Base-by-base conservation (phyloP, 768 basidiomycete species). In the Boletus eberwhitei region DNA sequence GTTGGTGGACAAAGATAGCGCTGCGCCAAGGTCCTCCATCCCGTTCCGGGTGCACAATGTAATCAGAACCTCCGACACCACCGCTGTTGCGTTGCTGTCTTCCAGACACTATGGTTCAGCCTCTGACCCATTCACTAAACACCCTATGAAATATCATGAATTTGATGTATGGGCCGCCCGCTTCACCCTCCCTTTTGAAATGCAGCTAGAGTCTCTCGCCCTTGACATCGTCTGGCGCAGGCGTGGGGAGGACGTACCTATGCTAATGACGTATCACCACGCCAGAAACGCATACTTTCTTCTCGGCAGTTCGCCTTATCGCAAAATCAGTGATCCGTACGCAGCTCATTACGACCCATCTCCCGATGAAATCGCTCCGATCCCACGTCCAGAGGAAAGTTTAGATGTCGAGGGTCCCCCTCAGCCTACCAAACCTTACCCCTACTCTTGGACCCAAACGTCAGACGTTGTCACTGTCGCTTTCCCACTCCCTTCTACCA, bases 361-460 rank as follows among this genome's bases (percentile, higher is more conserved):
- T 5, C 62, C 77, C 0, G 85, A 87, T 41, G 90, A 92, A 61
- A 70, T 86, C 2, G 84, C 79, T 0, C 83, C 88, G 5, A 84
- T 90, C 45, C 88, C 91, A 17, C 81, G 83, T 45, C 65, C 73
- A 8, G 77, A 75, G 55, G 88, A 88, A 68, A 77, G 74, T 55
- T 67, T 87, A 42, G 83, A 86, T 57, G 59, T 44, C 24, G 60
- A 63, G 14, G 59, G 66, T 5, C 59, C 64, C 39, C 52, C 62
- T 7, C 65, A 71, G 19, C 73, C 74, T 2, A 66, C 71, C 11
- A 85, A 78, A 59, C 89, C 88, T 4, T 82, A 84, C 26, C 88
- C 93, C 0, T 98, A 94, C 71, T 91, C 92, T 2, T 99, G 96
- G 96, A 90, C 85, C 0, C 96, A 99, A 65, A 85, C 87, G 5